phyloP scores from a whole-genome alignment of 2,329 filamentous ascomycete species.

The Aureobasidium sp. region DNA sequence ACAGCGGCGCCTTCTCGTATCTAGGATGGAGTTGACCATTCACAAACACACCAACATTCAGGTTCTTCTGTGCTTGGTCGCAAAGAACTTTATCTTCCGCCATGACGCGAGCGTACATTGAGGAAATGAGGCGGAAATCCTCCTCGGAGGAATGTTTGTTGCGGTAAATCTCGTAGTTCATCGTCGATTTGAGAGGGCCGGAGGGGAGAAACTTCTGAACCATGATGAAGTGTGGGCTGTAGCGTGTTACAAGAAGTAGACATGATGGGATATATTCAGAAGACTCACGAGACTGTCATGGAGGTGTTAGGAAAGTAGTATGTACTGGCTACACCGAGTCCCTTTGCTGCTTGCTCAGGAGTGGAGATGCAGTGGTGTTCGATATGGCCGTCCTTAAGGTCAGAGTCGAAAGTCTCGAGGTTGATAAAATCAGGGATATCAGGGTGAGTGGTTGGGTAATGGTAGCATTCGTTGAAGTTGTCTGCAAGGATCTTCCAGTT shows the following conservation, averaged over 20 bases:
- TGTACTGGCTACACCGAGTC: constrained; percentile 39
- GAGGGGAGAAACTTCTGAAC: constrained; percentile 53
- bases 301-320: constrained; percentile 46
- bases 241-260: background rate
- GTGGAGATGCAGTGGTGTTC: constrained; percentile 39
- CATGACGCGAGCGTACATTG: constrained; percentile 56
- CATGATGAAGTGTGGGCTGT: constrained; percentile 50
- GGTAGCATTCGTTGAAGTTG: constrained; percentile 56
- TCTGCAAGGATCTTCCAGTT: constrained; percentile 53
- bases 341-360: constrained; percentile 39
- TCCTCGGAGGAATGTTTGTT: constrained; percentile 51
- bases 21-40: constrained; percentile 55
- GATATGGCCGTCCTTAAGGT: constrained; percentile 42
- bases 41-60: constrained; percentile 52
- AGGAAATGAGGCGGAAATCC: constrained; percentile 48
- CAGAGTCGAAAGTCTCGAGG: constrained; percentile 45
- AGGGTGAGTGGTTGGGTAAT: constrained; percentile 52
- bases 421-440: constrained; percentile 49
- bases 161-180: constrained; percentile 56
- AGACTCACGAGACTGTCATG: constrained; percentile 40
- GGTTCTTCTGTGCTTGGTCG: constrained; percentile 50
- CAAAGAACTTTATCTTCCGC: constrained; percentile 57
- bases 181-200: constrained; percentile 40
- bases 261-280: background rate
- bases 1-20: constrained; percentile 41